Percentiles rank a stretch among this genome's conserved stretches.
phyloP scores from a whole-genome alignment of 2,329 filamentous ascomycete genomes.

The Aspergillus amoenus region DNA sequence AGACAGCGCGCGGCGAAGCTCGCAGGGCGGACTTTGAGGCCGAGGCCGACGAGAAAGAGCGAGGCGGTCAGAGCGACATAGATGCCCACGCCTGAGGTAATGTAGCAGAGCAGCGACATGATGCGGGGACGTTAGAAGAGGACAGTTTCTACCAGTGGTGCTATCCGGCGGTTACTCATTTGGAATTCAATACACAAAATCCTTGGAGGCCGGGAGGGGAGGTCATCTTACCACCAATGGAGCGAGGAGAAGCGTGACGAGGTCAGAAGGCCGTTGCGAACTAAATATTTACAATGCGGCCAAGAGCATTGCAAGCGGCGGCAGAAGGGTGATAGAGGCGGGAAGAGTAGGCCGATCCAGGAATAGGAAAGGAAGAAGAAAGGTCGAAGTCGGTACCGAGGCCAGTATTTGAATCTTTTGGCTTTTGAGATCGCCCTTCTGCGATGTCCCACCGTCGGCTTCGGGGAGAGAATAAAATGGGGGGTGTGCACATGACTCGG shows the following conservation, averaged over 20 bases:
- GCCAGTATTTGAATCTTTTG: neutral
- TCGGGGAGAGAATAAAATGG: neutral
- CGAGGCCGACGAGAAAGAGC: slow-evolving; percentile 44
- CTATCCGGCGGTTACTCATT: neutral
- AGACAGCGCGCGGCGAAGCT: slow-evolving; percentile 49
- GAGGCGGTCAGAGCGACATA: slow-evolving; percentile 62
- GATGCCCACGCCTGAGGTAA: slow-evolving; percentile 60
- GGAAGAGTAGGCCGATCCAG: slow-evolving; percentile 12
- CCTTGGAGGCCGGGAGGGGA: neutral
- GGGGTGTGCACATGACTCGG: slow-evolving; percentile 8
- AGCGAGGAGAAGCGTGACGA: slow-evolving; percentile 12
- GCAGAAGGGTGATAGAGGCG: neutral
- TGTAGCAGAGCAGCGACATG: slow-evolving; percentile 64
- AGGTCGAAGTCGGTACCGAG: neutral
- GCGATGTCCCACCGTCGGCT: slow-evolving; percentile 1
- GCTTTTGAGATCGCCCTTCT: neutral
- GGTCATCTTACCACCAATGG: slow-evolving; percentile 6
- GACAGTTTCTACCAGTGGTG: neutral
- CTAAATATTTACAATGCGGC: slow-evolving; percentile 11
- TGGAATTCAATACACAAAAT: neutral
- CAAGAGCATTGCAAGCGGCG: slow-evolving; percentile 16
- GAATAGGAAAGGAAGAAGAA: neutral
- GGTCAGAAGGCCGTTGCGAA: slow-evolving; percentile 15
- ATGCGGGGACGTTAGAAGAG: slow-evolving; percentile 16
- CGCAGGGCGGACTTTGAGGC: slow-evolving; percentile 42